These are phyloP conservation scores for Dicorynia guianensis DNA, from an alignment of 306 rosid genomes.

Conservation along the genomic window DNA sequence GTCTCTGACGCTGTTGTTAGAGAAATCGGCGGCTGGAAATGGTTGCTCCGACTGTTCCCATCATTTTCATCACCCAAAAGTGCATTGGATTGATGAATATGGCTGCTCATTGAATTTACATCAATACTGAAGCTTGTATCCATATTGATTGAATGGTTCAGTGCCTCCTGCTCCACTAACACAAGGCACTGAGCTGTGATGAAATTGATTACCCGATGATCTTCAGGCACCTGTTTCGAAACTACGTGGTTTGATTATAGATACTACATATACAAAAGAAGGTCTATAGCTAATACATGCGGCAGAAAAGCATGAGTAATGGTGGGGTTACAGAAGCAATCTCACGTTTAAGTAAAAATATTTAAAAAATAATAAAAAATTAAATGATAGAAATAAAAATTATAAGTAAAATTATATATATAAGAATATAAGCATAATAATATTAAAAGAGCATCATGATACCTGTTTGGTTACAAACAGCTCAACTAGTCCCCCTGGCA, in stretches of 20 bases:
- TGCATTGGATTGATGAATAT: constrained; percentile 51
- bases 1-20: constrained; percentile 49
- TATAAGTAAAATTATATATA: too few relatives aligned
- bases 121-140: constrained; percentile 43
- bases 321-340: too few relatives aligned
- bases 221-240: constrained; percentile 70
- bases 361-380: too few relatives aligned
- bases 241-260: neutral
- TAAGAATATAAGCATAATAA: neutral
- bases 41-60: constrained; percentile 43
- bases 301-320: too few relatives aligned
- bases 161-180: constrained; percentile 55
- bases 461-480: constrained; percentile 79
- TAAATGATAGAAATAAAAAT: too few relatives aligned
- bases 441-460: constrained; percentile 17
- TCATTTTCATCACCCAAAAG: constrained; percentile 50
- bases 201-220: constrained; percentile 71
- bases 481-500: constrained; percentile 78
- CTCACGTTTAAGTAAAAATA: too few relatives aligned
- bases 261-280: too few relatives aligned
- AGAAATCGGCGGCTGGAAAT: constrained; percentile 40
- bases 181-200: constrained; percentile 63
- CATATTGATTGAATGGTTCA: constrained; percentile 48
- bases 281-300: too few relatives aligned
- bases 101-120: constrained; percentile 46